Conservation (phyloP, 345 rosid species). For the Hibiscus syriacus region DNA sequence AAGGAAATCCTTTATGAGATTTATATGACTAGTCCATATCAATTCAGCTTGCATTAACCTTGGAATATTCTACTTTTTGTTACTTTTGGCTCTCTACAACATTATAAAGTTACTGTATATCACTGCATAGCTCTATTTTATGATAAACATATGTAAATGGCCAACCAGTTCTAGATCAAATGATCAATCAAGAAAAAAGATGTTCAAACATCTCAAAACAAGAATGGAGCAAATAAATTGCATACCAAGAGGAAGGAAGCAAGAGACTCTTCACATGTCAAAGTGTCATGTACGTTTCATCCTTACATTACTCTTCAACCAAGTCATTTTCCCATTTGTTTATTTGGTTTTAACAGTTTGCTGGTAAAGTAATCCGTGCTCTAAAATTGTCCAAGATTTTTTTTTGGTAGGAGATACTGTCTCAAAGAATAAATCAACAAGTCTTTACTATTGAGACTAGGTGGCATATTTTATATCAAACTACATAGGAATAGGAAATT, state of each 20-base stretch:
- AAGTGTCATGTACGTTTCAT: background rate
- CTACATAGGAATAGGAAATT: background rate
- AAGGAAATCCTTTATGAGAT: background rate
- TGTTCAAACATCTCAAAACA: background rate
- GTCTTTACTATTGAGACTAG: background rate
- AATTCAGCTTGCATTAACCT: background rate
- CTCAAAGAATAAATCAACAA: background rate
- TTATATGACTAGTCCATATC: slow-evolving; percentile 1
- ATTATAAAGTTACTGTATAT: background rate
- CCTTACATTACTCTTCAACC: background rate
- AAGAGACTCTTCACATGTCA: background rate
- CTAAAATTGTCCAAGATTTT: background rate
- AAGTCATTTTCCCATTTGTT: background rate
- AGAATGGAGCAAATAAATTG: background rate
- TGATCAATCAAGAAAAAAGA: background rate
- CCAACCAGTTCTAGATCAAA: background rate
- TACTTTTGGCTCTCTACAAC: background rate
- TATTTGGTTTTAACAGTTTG: background rate
- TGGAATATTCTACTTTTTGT: background rate
- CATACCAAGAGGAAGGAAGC: background rate
- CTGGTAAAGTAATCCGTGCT: background rate
- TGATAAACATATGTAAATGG: background rate
- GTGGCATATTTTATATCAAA: background rate
- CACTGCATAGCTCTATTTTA: background rate
- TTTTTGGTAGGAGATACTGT: background rate